Evolutionary conservation across 2,329 filamentous ascomycete genomes (phyloP).

Genomic region (Dactylellina cionopaga): DNA sequence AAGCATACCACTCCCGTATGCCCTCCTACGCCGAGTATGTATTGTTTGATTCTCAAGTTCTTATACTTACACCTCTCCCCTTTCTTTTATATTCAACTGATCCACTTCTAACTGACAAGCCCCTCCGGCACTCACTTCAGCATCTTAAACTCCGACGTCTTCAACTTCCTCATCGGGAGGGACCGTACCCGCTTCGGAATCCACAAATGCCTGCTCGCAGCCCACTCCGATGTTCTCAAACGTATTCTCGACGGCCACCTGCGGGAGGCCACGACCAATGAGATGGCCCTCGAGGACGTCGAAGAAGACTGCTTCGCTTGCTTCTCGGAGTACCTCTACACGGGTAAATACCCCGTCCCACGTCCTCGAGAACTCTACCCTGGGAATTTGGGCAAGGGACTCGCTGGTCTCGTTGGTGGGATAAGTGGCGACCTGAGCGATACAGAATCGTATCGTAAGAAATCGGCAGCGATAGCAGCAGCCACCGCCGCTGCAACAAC

Average conservation of each 20-base stretch:
- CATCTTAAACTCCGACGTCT: conserved; percentile 63
- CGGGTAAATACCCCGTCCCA: conserved; percentile 63
- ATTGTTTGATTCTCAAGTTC: background rate
- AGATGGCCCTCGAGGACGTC: conserved; percentile 63
- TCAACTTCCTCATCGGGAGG: conserved; percentile 64
- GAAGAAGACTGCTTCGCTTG: conserved; percentile 65
- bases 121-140: conserved; percentile 55
- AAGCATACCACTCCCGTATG: conserved; percentile 48
- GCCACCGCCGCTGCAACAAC: conserved; percentile 14
- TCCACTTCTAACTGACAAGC: conserved; percentile 11
- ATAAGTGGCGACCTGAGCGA: conserved; percentile 39
- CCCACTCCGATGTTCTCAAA: conserved; percentile 62
- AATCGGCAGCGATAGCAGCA: conserved; percentile 10
- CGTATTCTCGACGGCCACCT: conserved; percentile 64
- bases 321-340: conserved; percentile 66
- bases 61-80: background rate
- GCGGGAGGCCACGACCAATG: conserved; percentile 62
- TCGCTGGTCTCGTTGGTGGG: conserved; percentile 21
- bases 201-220: conserved; percentile 63
- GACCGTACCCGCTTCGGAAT: conserved; percentile 64
- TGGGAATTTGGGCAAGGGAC: conserved; percentile 26
- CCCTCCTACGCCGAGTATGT: conserved; percentile 46
- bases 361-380: conserved; percentile 53
- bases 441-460: conserved; percentile 49
- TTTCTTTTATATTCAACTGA: background rate